These are phyloP conservation scores for Klebsormidium nitens DNA, from an alignment of 139 green algal species.

Conservation along the genomic window DNA sequence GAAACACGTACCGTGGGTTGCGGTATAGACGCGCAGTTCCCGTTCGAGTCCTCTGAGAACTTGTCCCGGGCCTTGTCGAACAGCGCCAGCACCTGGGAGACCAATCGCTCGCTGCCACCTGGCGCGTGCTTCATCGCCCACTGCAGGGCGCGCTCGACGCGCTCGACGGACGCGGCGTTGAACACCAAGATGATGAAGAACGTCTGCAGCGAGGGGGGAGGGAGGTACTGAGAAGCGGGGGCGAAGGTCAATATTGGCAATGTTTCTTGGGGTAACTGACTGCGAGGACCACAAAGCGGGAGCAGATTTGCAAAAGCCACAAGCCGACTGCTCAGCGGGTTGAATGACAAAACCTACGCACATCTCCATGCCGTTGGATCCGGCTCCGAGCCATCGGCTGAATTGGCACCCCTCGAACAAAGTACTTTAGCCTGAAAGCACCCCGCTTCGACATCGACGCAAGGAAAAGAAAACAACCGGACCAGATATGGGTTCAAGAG, in stretches of 20 bases:
- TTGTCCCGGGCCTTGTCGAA: conserved; percentile 16
- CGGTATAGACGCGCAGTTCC: conserved; percentile 1
- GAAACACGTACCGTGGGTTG: too few relatives aligned
- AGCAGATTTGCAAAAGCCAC: not conserved
- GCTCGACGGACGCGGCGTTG: conserved; percentile 28
- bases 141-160: conserved; percentile 20
- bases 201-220: too few relatives aligned
- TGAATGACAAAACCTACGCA: not conserved
- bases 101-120: not conserved
- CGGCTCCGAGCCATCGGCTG: too few relatives aligned
- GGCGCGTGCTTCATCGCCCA: conserved; percentile 12
- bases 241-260: conserved; percentile 9
- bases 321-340: not conserved
- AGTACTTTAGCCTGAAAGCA: too few relatives aligned
- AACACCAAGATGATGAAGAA: conserved; percentile 22
- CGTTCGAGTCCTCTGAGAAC: conserved; percentile 3
- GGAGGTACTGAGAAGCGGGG: too few relatives aligned
- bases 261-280: not conserved
- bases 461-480: conserved; percentile 10
- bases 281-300: not conserved
- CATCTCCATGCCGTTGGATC: not conserved
- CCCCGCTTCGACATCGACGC: not conserved
- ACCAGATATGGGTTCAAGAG: too few relatives aligned
- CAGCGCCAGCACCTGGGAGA: conserved; percentile 10
- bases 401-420: too few relatives aligned